Conservation (phyloP, 2,329 filamentous ascomycete genomes). For the Ophiostoma triangulosporum region DNA sequence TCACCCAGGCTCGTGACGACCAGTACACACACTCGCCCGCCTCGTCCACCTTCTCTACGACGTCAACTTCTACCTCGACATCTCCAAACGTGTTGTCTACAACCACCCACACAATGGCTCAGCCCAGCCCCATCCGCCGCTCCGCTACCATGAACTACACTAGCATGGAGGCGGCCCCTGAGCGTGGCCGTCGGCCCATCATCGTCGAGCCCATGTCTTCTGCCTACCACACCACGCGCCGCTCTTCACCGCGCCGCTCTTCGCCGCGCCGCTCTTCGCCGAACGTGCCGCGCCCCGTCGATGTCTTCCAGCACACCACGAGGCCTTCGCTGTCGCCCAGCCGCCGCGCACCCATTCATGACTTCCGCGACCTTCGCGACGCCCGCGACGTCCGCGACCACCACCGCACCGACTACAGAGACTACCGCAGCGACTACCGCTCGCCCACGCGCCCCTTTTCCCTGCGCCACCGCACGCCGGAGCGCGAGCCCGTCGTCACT, state of each 20-base stretch:
- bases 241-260: constrained; percentile 2
- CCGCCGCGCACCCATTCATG: not conserved
- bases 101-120: constrained; percentile 7
- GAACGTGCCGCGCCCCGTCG: not conserved
- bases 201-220: constrained; percentile 13
- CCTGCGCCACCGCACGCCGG: not conserved
- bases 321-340: not conserved
- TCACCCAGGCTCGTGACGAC: not conserved
- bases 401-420: not conserved
- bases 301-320: not conserved
- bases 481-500: not conserved
- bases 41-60: constrained; percentile 5
- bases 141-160: constrained; percentile 17
- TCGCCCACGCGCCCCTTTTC: not conserved
- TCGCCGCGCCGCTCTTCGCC: not conserved
- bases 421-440: not conserved
- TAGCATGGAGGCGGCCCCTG: constrained; percentile 11
- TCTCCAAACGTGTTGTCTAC: constrained; percentile 6
- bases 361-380: not conserved
- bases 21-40: not conserved
- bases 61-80: constrained; percentile 1
- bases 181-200: constrained; percentile 15
- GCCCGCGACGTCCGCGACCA: not conserved
- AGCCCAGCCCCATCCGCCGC: constrained; percentile 17
- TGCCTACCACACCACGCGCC: constrained; percentile 8